phyloP scores from a whole-genome alignment of 129 eudicot genomes.

The Chrysanthemum lavandulifolium region DNA sequence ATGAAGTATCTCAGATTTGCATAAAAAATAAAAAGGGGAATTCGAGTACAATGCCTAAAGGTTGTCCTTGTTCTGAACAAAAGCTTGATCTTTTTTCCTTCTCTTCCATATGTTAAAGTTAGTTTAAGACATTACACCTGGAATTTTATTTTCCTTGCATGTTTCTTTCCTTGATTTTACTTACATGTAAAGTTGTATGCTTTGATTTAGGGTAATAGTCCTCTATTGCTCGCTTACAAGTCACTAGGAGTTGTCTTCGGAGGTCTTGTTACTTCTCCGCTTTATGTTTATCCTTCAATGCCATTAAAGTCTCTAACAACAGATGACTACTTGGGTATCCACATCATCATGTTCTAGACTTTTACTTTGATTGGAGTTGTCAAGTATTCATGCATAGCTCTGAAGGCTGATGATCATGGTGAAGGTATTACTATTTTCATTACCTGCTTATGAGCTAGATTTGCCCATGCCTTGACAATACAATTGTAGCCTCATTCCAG shows the following conservation, averaged over 20 bases:
- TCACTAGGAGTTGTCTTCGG: conserved; percentile 75
- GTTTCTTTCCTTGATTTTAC: too few species aligned
- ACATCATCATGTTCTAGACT: conserved; percentile 71
- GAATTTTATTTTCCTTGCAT: too few species aligned
- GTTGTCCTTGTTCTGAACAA: too few species aligned
- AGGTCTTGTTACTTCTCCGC: conserved; percentile 75
- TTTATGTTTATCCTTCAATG: conserved; percentile 76
- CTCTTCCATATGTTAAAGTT: too few species aligned
- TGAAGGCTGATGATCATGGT: conserved; percentile 76
- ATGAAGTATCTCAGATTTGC: too few species aligned
- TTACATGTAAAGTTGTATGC: conserved; percentile 5
- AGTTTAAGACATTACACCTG: too few species aligned
- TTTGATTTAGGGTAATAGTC: conserved; percentile 30
- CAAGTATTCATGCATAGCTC: conserved; percentile 62
- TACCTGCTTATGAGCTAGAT: background rate
- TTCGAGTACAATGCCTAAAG: too few species aligned
- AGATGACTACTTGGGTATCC: conserved; percentile 64
- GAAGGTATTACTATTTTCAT: conserved; percentile 50
- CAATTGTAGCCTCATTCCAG: too few species aligned
- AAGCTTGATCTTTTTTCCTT: too few species aligned
- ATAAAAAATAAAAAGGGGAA: too few species aligned
- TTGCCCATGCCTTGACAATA: too few species aligned
- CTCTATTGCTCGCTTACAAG: conserved; percentile 59
- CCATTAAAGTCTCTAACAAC: conserved; percentile 55
- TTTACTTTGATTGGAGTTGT: conserved; percentile 60